These are phyloP conservation scores for Calendula officinalis DNA, from an alignment of 129 eudicot species.

Conservation along the genomic window DNA sequence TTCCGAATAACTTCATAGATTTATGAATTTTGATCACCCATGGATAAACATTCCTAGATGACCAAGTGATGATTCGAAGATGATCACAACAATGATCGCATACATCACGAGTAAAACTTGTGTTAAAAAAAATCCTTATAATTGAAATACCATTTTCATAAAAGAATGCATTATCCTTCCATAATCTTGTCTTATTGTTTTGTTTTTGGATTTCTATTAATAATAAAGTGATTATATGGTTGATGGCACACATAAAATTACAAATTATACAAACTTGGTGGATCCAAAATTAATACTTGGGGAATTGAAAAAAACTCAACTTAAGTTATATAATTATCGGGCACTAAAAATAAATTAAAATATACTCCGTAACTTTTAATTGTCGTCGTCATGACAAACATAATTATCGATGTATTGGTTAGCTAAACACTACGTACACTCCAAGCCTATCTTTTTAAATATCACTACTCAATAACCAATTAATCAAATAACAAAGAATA, in stretches of 20 bases:
- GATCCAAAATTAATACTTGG: conserved; percentile 15
- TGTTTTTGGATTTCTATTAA: neutral
- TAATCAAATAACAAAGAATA: no score
- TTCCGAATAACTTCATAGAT: no score
- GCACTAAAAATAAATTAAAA: neutral
- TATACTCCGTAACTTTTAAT: neutral
- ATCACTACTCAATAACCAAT: neutral
- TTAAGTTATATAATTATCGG: neutral
- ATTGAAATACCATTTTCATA: neutral
- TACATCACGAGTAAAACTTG: no score
- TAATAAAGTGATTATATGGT: neutral
- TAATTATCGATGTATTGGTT: conserved; percentile 33
- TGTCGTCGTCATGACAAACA: conserved; percentile 29
- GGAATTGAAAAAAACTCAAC: conserved; percentile 8
- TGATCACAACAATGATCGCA: no score
- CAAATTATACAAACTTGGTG: conserved; percentile 14
- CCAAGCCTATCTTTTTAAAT: conserved; percentile 13
- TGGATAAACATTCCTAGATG: no score
- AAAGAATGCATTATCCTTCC: neutral
- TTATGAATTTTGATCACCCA: no score
- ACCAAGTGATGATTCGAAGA: no score
- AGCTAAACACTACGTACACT: conserved; percentile 36
- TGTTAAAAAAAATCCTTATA: neutral
- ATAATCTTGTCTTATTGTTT: neutral
- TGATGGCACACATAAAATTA: conserved; percentile 17